Conservation (phyloP, 2,329 filamentous ascomycete species). For the Teratosphaeriaceae sp. region DNA sequence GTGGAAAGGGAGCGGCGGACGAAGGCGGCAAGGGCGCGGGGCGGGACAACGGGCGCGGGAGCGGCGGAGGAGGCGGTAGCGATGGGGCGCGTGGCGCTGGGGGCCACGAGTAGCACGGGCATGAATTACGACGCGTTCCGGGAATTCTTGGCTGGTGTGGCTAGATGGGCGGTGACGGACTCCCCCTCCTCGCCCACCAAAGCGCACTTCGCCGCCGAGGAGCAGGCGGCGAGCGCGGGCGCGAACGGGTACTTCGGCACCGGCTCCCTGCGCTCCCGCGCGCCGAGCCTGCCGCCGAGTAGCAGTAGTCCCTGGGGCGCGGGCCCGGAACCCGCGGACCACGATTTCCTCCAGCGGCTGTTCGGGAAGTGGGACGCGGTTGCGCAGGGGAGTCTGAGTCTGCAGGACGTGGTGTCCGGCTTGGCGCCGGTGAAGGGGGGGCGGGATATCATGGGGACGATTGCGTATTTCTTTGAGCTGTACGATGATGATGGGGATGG, state of each 20-base stretch:
- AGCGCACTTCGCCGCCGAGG: slow-evolving; percentile 45
- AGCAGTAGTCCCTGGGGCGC: slow-evolving; percentile 49
- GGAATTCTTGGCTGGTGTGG: slow-evolving; percentile 79
- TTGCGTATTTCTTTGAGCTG: slow-evolving; percentile 95
- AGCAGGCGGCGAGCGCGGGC: slow-evolving; percentile 20
- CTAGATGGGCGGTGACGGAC: slow-evolving; percentile 91
- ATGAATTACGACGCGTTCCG: slow-evolving; percentile 98
- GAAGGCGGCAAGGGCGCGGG: slow-evolving; percentile 54
- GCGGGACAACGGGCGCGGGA: slow-evolving; percentile 42
- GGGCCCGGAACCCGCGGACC: slow-evolving; percentile 70
- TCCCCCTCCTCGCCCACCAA: slow-evolving; percentile 57
- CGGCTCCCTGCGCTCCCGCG: slow-evolving; percentile 19
- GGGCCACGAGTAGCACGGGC: slow-evolving; percentile 70
- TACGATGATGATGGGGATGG: slow-evolving; percentile 88
- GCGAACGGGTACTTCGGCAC: slow-evolving; percentile 52
- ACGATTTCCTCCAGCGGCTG: slow-evolving; percentile 86
- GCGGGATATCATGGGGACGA: slow-evolving; percentile 94
- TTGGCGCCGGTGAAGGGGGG: slow-evolving; percentile 88
- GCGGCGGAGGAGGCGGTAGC: slow-evolving; percentile 52
- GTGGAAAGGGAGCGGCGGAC: slow-evolving; percentile 60
- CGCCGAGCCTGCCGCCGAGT: too few relatives aligned
- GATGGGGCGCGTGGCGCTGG: slow-evolving; percentile 79
- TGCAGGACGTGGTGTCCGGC: slow-evolving; percentile 89
- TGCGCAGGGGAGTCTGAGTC: slow-evolving; percentile 65
- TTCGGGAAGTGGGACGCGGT: slow-evolving; percentile 86